A percentile compares a stretch with the other conserved stretches of the same genome.
Evolutionary conservation across 305 asterid genomes (phyloP).

Genomic region (Fraxinus latifolia): DNA sequence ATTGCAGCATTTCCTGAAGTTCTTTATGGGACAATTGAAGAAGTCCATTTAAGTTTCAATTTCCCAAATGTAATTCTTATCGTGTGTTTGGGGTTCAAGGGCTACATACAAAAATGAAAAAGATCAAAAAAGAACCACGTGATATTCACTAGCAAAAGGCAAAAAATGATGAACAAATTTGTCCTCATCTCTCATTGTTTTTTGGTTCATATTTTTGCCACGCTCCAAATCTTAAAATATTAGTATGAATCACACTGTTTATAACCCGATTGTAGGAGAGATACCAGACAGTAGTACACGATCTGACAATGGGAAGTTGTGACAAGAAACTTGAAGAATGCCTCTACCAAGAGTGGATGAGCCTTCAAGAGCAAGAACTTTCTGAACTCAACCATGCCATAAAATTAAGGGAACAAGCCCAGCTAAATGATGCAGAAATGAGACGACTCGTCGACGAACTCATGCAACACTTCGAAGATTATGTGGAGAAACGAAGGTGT

Average conservation of each 20-base stretch:
- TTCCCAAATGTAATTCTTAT: background rate
- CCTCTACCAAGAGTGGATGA: conserved; percentile 31
- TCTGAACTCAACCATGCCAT: background rate
- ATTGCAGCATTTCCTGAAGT: background rate
- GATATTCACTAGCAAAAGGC: background rate
- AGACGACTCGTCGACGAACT: background rate
- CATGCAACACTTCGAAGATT: conserved; percentile 10
- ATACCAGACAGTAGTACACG: background rate
- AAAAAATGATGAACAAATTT: background rate
- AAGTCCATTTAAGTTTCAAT: background rate
- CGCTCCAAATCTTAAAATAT: background rate
- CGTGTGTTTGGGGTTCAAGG: background rate
- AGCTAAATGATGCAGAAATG: background rate
- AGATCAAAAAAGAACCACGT: background rate
- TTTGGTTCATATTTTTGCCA: background rate
- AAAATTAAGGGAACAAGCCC: background rate
- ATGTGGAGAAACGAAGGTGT: conserved; percentile 7
- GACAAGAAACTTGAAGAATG: background rate
- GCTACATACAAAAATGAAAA: background rate
- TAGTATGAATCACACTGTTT: background rate
- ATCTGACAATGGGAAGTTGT: background rate
- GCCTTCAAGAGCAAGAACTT: conserved; percentile 26
- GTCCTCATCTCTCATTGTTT: background rate
- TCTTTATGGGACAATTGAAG: background rate
- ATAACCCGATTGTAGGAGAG: background rate